A percentile compares a stretch with the other conserved stretches of the same genome.
These are phyloP conservation scores for Ustilago shanxiensis DNA, from an alignment of 1,284 basidiomycete genomes.

Conservation along the genomic window DNA sequence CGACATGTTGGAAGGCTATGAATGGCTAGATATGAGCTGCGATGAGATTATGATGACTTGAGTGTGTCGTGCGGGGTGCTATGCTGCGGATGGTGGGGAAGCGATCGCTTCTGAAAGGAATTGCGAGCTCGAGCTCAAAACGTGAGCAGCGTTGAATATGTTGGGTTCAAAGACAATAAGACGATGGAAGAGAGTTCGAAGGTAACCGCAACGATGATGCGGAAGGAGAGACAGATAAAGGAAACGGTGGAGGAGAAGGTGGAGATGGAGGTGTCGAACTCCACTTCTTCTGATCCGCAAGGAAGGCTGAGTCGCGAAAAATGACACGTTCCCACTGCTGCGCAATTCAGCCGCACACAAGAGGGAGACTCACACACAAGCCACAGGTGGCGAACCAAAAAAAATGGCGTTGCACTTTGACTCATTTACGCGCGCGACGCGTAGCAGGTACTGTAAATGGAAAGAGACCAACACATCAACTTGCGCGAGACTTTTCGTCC, in stretches of 20 bases:
- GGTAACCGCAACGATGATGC: constrained; percentile 2
- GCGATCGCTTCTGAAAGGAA: not conserved
- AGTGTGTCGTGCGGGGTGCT: not conserved
- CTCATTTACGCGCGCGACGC: constrained; percentile 55
- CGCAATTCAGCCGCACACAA: constrained; percentile 10
- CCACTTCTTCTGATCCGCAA: constrained; percentile 29
- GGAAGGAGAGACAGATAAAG: not conserved
- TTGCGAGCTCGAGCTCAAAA: not conserved
- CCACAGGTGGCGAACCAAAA: constrained; percentile 21
- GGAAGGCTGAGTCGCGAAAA: constrained; percentile 41
- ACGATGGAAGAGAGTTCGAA: not conserved
- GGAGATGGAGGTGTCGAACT: constrained; percentile 9
- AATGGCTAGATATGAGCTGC: not conserved
- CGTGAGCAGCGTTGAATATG: not conserved
- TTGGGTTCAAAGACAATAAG: not conserved
- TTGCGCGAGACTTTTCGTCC: constrained; percentile 20
- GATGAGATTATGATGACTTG: not conserved
- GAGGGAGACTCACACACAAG: too few species aligned
- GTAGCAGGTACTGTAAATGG: constrained; percentile 6
- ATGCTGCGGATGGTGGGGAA: not conserved
- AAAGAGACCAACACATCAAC: constrained; percentile 44
- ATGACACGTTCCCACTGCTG: constrained; percentile 16
- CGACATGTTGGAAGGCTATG: constrained; percentile 26
- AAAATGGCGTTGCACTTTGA: constrained; percentile 22
- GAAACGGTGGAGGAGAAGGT: not conserved